Base-by-base conservation (phyloP, 2,329 filamentous ascomycete species). In the Aspergillus transmontanensis region DNA sequence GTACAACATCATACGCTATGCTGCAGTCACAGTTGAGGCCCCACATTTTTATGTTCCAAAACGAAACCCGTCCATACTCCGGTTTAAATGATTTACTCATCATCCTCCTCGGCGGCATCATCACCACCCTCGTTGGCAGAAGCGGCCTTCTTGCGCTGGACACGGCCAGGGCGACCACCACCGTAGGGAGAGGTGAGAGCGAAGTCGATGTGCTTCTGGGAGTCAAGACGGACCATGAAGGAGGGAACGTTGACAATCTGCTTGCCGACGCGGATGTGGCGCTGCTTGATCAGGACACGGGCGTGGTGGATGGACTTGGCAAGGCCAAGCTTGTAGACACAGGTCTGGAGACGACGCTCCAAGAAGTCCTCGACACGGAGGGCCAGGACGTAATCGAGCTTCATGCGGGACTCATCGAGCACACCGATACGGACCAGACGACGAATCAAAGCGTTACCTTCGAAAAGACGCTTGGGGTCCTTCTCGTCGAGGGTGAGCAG, bases 191-290 rank as follows among this genome's bases (percentile, higher is more conserved):
- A 98, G 85, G 90, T 96, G 72, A 99, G 89, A 69, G 95, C 88
- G 83, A 99, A 98, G 88, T 99, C 95, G 79, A 99, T 98, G 91
- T 99, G 95, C 92, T 99, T 99, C 90, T 99, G 95, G 78, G 94
- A 97, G 88, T 99, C 95, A 80, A 99, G 93, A 86, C 95, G 95
- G 84, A 99, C 95, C 82, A 99, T 91, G 91, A 97, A 99, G 61
- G 94, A 98, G 72, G 95, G 95, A 66, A 99, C 95, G 85, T 99
- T 99, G 89, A 99, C 95, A 82, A 99, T 98, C 89, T 99, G 95
- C 92, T 99, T 99, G 85, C 95, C 95, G 81, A 99, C 95, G 81
- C 87, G 95, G 86, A 99, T 99, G 89, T 99, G 95, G 81, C 95
- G 91, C 89, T 99, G 95, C 83, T 93, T 93, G 88, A 99, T 99